These are phyloP conservation scores for Suaeda aralocaspica DNA, from an alignment of 148 eudicot genomes.

Conservation along the genomic window DNA sequence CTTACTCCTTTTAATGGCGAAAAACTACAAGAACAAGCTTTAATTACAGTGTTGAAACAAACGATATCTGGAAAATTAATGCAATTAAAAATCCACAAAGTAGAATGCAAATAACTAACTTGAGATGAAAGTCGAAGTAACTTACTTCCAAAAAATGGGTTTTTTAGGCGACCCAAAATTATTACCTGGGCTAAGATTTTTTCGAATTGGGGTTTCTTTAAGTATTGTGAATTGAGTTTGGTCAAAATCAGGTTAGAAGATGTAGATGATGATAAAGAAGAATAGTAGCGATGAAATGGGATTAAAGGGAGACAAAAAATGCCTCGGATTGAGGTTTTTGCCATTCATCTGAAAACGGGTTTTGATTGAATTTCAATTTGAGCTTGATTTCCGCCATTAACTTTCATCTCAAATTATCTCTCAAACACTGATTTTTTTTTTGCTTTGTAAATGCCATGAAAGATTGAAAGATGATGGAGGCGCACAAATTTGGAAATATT, in stretches of 20 bases:
- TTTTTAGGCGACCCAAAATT: conserved; percentile 43
- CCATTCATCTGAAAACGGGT: conserved; percentile 47
- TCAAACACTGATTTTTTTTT: background rate
- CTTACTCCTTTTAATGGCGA: conserved; percentile 33
- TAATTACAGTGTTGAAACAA: conserved; percentile 59
- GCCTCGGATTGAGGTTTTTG: conserved; percentile 36
- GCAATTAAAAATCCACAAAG: conserved; percentile 38
- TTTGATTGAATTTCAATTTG: conserved; percentile 13
- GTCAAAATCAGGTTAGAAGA: conserved; percentile 17
- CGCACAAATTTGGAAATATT: background rate
- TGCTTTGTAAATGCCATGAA: background rate
- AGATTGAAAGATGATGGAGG: no score
- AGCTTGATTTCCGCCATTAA: conserved; percentile 43
- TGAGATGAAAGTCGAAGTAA: conserved; percentile 44
- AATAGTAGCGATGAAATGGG: conserved; percentile 7
- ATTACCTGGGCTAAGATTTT: conserved; percentile 60
- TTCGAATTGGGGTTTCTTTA: conserved; percentile 30
- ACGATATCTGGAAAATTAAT: conserved; percentile 44
- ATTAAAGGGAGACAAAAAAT: conserved; percentile 22
- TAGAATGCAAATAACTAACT: conserved; percentile 40
- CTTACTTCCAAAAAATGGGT: conserved; percentile 52
- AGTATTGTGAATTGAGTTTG: conserved; percentile 30
- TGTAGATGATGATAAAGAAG: background rate
- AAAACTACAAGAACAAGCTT: conserved; percentile 46
- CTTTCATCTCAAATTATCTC: conserved; percentile 24